phyloP scores from a whole-genome alignment of 345 rosid species.

The Schrenkiella parvula region DNA sequence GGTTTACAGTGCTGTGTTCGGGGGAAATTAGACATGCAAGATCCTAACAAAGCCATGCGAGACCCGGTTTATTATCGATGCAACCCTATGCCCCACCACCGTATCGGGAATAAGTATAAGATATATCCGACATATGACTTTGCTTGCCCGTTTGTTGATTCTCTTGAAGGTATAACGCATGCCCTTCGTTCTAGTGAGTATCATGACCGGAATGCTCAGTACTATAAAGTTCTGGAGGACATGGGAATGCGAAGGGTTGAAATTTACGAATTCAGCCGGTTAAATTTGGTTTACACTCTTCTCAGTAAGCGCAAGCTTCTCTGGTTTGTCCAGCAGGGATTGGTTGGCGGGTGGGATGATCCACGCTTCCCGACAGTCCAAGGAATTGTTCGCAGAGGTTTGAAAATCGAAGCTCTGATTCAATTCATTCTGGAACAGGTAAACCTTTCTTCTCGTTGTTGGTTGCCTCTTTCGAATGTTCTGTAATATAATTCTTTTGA shows the following conservation, averaged over 20 bases:
- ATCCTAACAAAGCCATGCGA: conserved; percentile 88
- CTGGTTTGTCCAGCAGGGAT: conserved; percentile 86
- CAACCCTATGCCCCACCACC: conserved; percentile 86
- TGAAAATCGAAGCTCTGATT: conserved; percentile 82
- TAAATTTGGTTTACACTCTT: conserved; percentile 87
- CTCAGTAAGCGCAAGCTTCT: conserved; percentile 93
- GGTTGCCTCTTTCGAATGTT: not conserved
- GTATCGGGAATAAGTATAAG: conserved; percentile 81
- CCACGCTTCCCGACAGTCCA: conserved; percentile 98
- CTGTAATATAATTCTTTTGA: not conserved
- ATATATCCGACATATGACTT: conserved; percentile 97
- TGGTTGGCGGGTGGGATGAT: conserved; percentile 98
- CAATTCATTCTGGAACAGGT: conserved; percentile 97
- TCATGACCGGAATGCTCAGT: conserved; percentile 90
- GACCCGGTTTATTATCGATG: conserved; percentile 97
- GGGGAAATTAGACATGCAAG: conserved; percentile 93
- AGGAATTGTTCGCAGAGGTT: conserved; percentile 91
- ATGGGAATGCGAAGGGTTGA: conserved; percentile 73
- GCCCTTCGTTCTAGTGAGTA: conserved; percentile 88
- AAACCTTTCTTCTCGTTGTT: not conserved
- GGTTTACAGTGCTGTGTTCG: conserved; percentile 85
- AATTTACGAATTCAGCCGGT: conserved; percentile 77
- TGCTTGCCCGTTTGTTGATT: conserved; percentile 95
- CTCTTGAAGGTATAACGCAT: conserved; percentile 77
- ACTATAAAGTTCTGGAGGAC: conserved; percentile 70